Percentiles rank a stretch among this genome's conserved stretches.
These are phyloP conservation scores for Nemania diffusa DNA, from an alignment of 2,329 filamentous ascomycete genomes.

Conservation along the genomic window DNA sequence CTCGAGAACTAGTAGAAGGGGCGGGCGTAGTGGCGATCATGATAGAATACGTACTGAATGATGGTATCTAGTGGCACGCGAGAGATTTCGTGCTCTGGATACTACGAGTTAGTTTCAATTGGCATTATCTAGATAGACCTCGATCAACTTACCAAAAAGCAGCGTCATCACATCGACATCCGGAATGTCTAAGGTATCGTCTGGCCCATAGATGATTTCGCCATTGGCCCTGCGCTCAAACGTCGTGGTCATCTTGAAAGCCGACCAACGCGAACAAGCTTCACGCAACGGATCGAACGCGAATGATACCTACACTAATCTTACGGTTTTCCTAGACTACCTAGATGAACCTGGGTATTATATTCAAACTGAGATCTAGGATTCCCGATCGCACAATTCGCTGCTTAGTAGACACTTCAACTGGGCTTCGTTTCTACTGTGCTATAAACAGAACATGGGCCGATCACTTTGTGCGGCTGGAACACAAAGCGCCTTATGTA, in stretches of 20 bases:
- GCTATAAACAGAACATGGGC: not conserved
- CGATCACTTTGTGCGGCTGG: too few relatives aligned
- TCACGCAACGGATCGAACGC: not conserved
- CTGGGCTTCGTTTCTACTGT: too few relatives aligned
- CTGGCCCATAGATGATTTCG: conserved; percentile 53
- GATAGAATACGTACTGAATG: conserved; percentile 54
- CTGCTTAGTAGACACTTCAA: not conserved
- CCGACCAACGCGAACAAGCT: not conserved
- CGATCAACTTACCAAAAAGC: conserved; percentile 54
- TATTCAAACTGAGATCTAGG: not conserved
- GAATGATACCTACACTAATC: not conserved
- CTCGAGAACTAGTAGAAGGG: not conserved
- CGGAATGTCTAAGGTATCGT: conserved; percentile 50
- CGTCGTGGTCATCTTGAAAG: conserved; percentile 45
- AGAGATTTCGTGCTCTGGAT: conserved; percentile 51
- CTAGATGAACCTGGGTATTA: not conserved
- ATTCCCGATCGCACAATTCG: not conserved
- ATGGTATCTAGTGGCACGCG: conserved; percentile 58
- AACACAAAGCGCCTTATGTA: not conserved
- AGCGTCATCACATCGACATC: conserved; percentile 56
- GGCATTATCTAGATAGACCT: not conserved
- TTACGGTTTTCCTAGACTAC: not conserved
- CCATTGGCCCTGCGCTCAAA: conserved; percentile 46
- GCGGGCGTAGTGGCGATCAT: not conserved
- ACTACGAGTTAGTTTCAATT: conserved; percentile 21